Percentiles rank a stretch among this genome's conserved stretches.
Conservation (phyloP, 441 rosid genomes). For the Theobroma grandiflorum region DNA sequence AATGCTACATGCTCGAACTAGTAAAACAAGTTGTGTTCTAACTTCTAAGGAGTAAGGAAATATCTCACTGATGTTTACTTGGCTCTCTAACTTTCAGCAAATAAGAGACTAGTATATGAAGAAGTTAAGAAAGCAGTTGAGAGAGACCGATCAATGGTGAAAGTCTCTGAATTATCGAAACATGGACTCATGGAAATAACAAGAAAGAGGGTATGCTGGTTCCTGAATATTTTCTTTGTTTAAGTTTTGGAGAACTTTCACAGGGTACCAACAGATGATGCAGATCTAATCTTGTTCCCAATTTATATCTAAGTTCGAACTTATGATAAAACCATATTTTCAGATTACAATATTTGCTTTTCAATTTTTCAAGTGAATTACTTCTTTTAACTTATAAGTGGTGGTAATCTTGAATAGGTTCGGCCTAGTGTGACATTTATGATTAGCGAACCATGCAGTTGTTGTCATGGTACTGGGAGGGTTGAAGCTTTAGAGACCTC, state of each 20-base stretch:
- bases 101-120: slow-evolving; percentile 89
- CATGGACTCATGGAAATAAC: slow-evolving; percentile 99
- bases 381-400: slow-evolving; percentile 27
- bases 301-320: neutral
- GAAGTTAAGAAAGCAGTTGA: slow-evolving; percentile 91
- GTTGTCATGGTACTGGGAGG: slow-evolving; percentile 96
- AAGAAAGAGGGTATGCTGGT: slow-evolving; percentile 80
- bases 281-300: neutral
- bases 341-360: slow-evolving; percentile 11
- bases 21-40: slow-evolving; percentile 5
- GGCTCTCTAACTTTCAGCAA: slow-evolving; percentile 60
- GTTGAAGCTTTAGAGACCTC: slow-evolving; percentile 98
- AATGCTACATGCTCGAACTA: slow-evolving; percentile 12
- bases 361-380: slow-evolving; percentile 24
- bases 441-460: slow-evolving; percentile 94
- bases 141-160: slow-evolving; percentile 88
- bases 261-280: neutral
- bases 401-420: slow-evolving; percentile 62
- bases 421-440: slow-evolving; percentile 96
- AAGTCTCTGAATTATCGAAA: slow-evolving; percentile 90
- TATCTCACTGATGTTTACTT: slow-evolving; percentile 25
- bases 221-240: slow-evolving; percentile 23
- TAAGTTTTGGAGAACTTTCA: slow-evolving; percentile 7
- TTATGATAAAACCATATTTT: slow-evolving; percentile 10
- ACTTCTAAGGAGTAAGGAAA: slow-evolving; percentile 12